These are phyloP conservation scores for Schizothecium vesticola DNA, from an alignment of 495 filamentous ascomycete genomes.

Conservation along the genomic window DNA sequence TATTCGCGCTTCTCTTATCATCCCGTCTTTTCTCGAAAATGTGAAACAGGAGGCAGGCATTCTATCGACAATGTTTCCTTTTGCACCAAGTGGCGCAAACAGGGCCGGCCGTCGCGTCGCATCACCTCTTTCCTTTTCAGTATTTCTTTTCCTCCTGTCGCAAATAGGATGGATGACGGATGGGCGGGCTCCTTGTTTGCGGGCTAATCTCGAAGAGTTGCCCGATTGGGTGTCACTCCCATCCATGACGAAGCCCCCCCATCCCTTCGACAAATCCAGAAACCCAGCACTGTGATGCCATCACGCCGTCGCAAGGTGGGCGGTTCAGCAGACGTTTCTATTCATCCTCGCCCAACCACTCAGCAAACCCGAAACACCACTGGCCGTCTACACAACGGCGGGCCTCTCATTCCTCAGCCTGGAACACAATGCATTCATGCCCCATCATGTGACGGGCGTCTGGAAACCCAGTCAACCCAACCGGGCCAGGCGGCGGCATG, in stretches of 20 bases:
- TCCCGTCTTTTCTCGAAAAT: background rate
- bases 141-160: background rate
- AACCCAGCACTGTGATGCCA: constrained; percentile 12
- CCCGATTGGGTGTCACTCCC: constrained; percentile 10
- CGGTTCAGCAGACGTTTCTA: constrained; percentile 19
- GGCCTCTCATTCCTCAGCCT: constrained; percentile 2
- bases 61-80: background rate
- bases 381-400: background rate
- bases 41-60: constrained; percentile 3
- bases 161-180: background rate
- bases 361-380: constrained; percentile 1
- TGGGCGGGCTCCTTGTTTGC: background rate
- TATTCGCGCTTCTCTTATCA: constrained; percentile 8
- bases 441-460: constrained; percentile 23
- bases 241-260: constrained; percentile 7
- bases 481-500: background rate
- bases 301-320: constrained; percentile 7
- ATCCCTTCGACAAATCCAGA: background rate
- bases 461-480: background rate
- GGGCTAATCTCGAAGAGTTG: constrained; percentile 2
- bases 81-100: constrained; percentile 1
- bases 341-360: constrained; percentile 19
- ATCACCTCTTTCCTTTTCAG: background rate
- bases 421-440: constrained; percentile 19
- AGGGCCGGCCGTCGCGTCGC: background rate